Percentiles rank a stretch among this genome's conserved stretches.
Conservation (phyloP, 257 asterid genomes). For the Anisodus tanguticus region DNA sequence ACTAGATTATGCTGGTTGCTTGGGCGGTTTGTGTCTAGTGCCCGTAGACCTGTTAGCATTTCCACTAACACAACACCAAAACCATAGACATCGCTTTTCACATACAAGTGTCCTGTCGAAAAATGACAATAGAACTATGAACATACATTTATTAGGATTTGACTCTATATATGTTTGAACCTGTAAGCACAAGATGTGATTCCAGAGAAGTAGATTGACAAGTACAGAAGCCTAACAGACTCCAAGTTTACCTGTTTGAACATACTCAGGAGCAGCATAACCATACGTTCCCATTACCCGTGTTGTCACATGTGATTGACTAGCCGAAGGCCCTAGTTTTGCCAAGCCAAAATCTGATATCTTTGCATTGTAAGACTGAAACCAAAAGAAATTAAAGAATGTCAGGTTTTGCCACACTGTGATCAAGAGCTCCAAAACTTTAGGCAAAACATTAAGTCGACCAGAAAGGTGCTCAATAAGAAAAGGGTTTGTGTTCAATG, state of each 20-base stretch:
- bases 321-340: constrained; percentile 67
- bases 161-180: background rate
- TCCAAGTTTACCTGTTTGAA: constrained; percentile 57
- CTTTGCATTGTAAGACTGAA: constrained; percentile 69
- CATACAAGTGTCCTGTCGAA: constrained; percentile 62
- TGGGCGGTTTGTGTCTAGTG: constrained; percentile 63
- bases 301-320: constrained; percentile 70
- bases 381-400: constrained; percentile 4
- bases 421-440: background rate
- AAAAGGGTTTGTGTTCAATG: background rate
- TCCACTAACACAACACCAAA: constrained; percentile 76
- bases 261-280: constrained; percentile 84
- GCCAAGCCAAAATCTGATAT: constrained; percentile 78
- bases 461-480: background rate
- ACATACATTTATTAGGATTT: background rate
- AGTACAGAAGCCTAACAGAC: background rate
- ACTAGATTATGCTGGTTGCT: constrained; percentile 51
- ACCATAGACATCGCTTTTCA: constrained; percentile 77
- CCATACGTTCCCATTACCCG: constrained; percentile 78
- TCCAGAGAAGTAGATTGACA: background rate
- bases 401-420: background rate
- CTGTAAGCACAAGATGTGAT: background rate
- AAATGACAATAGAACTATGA: constrained; percentile 21
- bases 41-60: constrained; percentile 67
- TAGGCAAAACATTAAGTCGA: background rate